Percentiles rank a stretch among this genome's conserved stretches.
These are phyloP conservation scores for Microdochium trichocladiopsis DNA, from an alignment of 2,329 filamentous ascomycete species.

Conservation along the genomic window DNA sequence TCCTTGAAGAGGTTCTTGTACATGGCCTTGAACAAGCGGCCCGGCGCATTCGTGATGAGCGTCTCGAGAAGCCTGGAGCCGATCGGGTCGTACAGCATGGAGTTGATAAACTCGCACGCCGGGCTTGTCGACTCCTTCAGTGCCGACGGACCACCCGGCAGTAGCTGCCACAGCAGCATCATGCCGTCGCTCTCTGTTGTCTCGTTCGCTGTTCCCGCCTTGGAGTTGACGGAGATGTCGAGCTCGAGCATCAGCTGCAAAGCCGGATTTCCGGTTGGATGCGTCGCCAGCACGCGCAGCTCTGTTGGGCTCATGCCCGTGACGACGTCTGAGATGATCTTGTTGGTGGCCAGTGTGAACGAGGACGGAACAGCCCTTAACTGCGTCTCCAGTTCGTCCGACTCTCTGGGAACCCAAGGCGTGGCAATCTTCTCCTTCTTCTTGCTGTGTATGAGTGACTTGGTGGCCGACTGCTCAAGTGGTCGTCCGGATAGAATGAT, in stretches of 20 bases:
- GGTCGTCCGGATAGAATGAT: constrained; percentile 80
- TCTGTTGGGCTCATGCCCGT: constrained; percentile 70
- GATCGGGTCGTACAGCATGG: constrained; percentile 82
- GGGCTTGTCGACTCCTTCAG: constrained; percentile 67
- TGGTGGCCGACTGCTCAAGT: constrained; percentile 60
- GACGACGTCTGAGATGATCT: constrained; percentile 74
- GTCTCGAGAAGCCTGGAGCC: constrained; percentile 87
- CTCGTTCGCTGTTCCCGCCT: constrained; percentile 37
- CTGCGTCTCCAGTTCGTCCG: constrained; percentile 36
- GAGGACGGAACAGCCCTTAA: constrained; percentile 64
- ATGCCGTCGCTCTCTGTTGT: constrained; percentile 23
- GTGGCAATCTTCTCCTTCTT: constrained; percentile 80
- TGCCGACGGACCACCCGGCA: constrained; percentile 68
- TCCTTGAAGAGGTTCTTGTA: constrained; percentile 75
- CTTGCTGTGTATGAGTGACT: constrained; percentile 79
- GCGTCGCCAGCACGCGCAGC: constrained; percentile 75
- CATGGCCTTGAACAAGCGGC: constrained; percentile 84
- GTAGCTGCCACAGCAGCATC: constrained; percentile 65
- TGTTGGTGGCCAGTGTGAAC: constrained; percentile 70
- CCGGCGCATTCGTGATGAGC: constrained; percentile 72
- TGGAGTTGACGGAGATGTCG: constrained; percentile 69
- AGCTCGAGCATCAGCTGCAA: constrained; percentile 86
- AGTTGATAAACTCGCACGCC: constrained; percentile 71
- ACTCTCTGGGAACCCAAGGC: constrained; percentile 40
- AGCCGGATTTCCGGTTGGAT: constrained; percentile 86